Percentiles rank a stretch among this genome's conserved stretches.
Evolutionary conservation across 108 stramenopile species (phyloP).

Genomic region (Cyclotella cryptica): DNA sequence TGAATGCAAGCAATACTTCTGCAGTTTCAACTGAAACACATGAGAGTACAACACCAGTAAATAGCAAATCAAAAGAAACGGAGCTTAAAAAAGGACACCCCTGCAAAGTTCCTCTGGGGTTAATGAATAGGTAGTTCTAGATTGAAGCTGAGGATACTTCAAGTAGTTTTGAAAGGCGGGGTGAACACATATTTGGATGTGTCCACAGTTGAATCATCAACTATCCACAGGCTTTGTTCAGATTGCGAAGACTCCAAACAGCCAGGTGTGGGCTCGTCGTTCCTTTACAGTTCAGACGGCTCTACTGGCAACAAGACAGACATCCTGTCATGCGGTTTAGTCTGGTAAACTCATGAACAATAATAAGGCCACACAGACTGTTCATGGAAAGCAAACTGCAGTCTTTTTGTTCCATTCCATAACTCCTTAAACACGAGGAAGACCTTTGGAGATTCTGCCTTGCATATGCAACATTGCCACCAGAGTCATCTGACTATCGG

Average conservation of each 20-base stretch:
- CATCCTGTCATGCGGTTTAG: conserved; percentile 4
- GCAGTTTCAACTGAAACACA: too few relatives aligned
- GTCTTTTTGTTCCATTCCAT: neutral
- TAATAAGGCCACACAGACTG: conserved; percentile 36
- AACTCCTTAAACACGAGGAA: neutral
- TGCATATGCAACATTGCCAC: conserved; percentile 1
- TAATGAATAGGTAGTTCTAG: neutral
- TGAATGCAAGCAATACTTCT: too few relatives aligned
- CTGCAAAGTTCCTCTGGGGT: neutral
- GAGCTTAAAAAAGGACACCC: neutral
- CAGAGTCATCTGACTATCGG: neutral
- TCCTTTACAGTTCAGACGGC: conserved; percentile 11
- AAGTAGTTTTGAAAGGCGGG: conserved; percentile 3
- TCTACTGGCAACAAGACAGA: conserved; percentile 19
- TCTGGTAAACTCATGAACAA: conserved; percentile 23
- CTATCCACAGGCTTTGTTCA: conserved; percentile 31
- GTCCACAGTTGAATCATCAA: conserved; percentile 32
- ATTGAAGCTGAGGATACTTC: conserved; percentile 28
- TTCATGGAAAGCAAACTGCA: conserved; percentile 34
- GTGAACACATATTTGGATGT: conserved; percentile 31
- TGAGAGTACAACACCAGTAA: too few relatives aligned
- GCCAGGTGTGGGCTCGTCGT: neutral
- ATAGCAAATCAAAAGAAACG: too few relatives aligned
- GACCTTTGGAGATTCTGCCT: neutral
- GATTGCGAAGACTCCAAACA: conserved; percentile 16